phyloP scores from a whole-genome alignment of 805 yeast genomes.

The Suhomyces sp. region DNA sequence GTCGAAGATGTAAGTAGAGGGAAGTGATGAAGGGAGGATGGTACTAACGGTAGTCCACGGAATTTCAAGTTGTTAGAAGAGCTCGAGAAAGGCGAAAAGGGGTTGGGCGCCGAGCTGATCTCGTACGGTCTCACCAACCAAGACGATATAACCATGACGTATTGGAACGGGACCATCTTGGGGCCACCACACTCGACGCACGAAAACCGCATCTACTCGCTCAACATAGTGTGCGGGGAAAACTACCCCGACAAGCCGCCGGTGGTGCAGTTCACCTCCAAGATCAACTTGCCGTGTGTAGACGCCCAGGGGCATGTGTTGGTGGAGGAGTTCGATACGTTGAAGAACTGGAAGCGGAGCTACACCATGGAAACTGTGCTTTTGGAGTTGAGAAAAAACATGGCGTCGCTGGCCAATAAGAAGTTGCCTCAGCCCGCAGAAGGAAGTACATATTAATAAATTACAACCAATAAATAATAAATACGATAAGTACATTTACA shows the following conservation, averaged over 20 bases:
- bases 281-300: constrained; percentile 91
- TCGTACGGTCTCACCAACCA: constrained; percentile 90
- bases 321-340: constrained; percentile 52
- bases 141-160: constrained; percentile 88
- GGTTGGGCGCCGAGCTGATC: constrained; percentile 93
- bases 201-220: constrained; percentile 88
- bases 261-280: constrained; percentile 70
- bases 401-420: constrained; percentile 82
- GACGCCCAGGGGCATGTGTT: constrained; percentile 55
- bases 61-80: constrained; percentile 93
- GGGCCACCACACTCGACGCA: constrained; percentile 93
- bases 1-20: constrained; percentile 47
- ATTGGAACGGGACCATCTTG: constrained; percentile 96
- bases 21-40: background rate
- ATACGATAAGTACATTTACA: no score
- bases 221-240: constrained; percentile 77
- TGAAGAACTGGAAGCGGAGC: constrained; percentile 83
- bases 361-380: constrained; percentile 92
- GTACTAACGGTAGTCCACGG: constrained; percentile 59
- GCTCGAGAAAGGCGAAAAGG: constrained; percentile 96
- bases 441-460: constrained; percentile 59
- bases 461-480: background rate
- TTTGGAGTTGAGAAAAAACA: constrained; percentile 76
- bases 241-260: constrained; percentile 92
- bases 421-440: constrained; percentile 90